These are phyloP conservation scores for Citrullus colocynthis DNA, from an alignment of 306 rosid species.

Conservation along the genomic window DNA sequence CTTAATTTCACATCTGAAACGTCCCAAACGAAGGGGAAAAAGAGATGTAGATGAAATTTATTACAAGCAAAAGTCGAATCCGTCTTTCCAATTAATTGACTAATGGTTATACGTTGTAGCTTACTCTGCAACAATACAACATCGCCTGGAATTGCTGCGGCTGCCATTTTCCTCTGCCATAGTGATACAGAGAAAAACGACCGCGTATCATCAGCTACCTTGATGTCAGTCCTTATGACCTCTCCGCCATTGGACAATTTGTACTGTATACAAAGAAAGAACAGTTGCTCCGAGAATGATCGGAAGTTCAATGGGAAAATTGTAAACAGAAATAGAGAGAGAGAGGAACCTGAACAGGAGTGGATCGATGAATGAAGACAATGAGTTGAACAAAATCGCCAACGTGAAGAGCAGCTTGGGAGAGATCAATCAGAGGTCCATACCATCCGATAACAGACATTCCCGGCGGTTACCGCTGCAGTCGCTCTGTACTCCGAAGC, in stretches of 20 bases:
- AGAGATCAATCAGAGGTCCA: constrained; percentile 74
- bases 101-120: not conserved
- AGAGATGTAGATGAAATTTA: not conserved
- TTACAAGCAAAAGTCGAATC: not conserved
- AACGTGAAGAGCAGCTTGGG: constrained; percentile 35
- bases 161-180: constrained; percentile 53
- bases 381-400: constrained; percentile 69
- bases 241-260: constrained; percentile 42
- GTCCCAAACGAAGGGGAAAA: not conserved
- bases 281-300: not conserved
- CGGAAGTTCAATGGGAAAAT: not conserved
- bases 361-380: constrained; percentile 57
- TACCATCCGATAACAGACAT: constrained; percentile 69
- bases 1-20: constrained; percentile 56
- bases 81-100: not conserved
- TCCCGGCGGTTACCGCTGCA: constrained; percentile 12
- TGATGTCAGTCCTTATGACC: constrained; percentile 45
- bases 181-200: constrained; percentile 53
- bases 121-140: constrained; percentile 53
- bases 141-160: constrained; percentile 35
- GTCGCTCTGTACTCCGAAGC: not conserved
- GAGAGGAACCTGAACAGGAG: constrained; percentile 41
- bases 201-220: constrained; percentile 67
- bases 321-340: not conserved
- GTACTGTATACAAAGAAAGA: constrained; percentile 17